phyloP scores from a whole-genome alignment of 2,329 filamentous ascomycete species.

The Peltaster fructicola region DNA sequence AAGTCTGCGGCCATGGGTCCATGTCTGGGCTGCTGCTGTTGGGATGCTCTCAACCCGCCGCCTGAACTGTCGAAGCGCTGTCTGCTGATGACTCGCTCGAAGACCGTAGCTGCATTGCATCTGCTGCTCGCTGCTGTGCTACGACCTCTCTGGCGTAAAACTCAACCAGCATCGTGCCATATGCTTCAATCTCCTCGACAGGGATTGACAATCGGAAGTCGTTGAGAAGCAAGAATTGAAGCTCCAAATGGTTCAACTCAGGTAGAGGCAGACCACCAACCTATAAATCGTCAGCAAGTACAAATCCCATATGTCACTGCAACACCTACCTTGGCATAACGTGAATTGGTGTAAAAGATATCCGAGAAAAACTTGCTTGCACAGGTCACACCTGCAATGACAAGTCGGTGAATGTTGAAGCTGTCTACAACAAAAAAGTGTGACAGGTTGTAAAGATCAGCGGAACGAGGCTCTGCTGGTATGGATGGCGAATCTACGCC shows the following conservation, averaged over 20 bases:
- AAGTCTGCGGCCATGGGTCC: no score
- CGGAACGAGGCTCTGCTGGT: constrained; percentile 20
- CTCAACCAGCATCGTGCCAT: constrained; percentile 95
- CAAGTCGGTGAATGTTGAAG: constrained; percentile 93
- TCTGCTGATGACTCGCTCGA: constrained; percentile 17
- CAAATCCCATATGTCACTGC: not conserved
- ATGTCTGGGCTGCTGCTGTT: no score
- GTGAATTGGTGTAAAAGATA: constrained; percentile 96
- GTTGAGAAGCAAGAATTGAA: constrained; percentile 89
- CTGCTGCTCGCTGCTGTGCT: constrained; percentile 35
- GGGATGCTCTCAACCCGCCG: constrained; percentile 6
- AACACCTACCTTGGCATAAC: constrained; percentile 79
- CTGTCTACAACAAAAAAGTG: constrained; percentile 92
- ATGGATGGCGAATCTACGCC: constrained; percentile 15
- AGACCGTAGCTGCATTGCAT: constrained; percentile 13
- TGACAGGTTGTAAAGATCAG: constrained; percentile 36
- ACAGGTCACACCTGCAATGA: constrained; percentile 93
- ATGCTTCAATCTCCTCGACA: constrained; percentile 88
- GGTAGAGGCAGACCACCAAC: constrained; percentile 82
- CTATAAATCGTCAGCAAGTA: constrained; percentile 29
- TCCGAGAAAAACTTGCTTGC: constrained; percentile 99
- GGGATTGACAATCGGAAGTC: constrained; percentile 88
- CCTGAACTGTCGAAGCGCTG: constrained; percentile 15
- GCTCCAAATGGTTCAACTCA: constrained; percentile 87
- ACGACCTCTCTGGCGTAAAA: constrained; percentile 91